These are phyloP conservation scores for Morella rubra DNA, from an alignment of 306 rosid species.

Conservation along the genomic window DNA sequence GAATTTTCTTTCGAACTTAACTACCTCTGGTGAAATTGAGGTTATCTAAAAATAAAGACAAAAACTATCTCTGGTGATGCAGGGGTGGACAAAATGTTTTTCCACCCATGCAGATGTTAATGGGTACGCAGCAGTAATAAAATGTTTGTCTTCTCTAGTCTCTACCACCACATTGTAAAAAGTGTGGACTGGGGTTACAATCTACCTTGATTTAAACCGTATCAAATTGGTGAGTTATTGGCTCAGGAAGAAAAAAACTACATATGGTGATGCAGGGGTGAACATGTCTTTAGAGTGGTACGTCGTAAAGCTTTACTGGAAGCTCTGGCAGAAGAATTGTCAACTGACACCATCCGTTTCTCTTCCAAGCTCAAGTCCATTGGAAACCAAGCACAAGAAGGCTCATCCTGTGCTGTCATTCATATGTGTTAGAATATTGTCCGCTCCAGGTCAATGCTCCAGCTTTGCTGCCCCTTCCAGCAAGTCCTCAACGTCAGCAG, in stretches of 20 bases:
- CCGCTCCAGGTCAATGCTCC: no score
- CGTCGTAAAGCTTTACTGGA: conserved; percentile 25
- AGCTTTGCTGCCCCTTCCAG: no score
- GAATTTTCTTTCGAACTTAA: no score
- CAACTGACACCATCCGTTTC: conserved; percentile 18
- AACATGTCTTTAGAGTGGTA: neutral
- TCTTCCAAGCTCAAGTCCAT: conserved; percentile 17
- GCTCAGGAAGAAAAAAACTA: neutral
- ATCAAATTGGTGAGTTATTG: no score
- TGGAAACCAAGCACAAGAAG: conserved; percentile 6
- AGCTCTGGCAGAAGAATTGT: conserved; percentile 29
- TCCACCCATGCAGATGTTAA: no score
- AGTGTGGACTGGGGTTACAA: no score
- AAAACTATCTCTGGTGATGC: neutral
- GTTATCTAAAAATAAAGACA: no score
- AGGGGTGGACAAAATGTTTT: neutral
- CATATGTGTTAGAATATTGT: no score
- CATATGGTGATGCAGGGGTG: neutral
- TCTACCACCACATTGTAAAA: neutral
- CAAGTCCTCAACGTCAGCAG: no score
- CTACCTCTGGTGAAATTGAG: no score
- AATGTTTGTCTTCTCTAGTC: neutral
- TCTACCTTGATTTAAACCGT: no score
- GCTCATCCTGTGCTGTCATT: conserved; percentile 21
- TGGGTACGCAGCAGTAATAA: no score